Percentiles rank a stretch among this genome's conserved stretches.
Conservation (phyloP, 2,329 filamentous ascomycete genomes). For the Byssoonygena ceratinophila region DNA sequence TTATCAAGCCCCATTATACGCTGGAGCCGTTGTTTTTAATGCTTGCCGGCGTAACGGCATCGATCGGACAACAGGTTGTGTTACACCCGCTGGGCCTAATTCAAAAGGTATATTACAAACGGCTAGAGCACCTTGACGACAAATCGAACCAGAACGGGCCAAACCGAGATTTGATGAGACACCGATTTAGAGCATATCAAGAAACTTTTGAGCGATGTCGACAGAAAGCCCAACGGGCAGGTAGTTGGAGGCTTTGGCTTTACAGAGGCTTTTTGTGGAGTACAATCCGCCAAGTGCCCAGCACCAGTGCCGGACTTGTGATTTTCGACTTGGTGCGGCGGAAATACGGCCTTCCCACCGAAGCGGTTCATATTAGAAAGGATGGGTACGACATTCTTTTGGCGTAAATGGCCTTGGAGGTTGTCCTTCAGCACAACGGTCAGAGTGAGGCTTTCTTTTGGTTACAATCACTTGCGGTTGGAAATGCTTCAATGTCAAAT, state of each 20-base stretch:
- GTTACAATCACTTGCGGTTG: too few relatives aligned
- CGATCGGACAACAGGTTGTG: conserved; percentile 47
- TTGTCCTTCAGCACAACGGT: too few relatives aligned
- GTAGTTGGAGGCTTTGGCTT: conserved; percentile 48
- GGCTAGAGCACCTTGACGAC: conserved; percentile 50
- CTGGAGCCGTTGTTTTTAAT: conserved; percentile 53
- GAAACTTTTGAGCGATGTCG: conserved; percentile 49
- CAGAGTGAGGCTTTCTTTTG: background rate
- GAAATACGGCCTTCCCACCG: conserved; percentile 47
- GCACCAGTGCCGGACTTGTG: conserved; percentile 53
- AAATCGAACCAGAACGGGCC: conserved; percentile 37
- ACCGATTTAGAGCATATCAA: conserved; percentile 52
- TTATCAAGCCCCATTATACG: conserved; percentile 53
- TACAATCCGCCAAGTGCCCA: conserved; percentile 51
- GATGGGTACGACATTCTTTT: conserved; percentile 54
- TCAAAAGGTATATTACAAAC: conserved; percentile 50
- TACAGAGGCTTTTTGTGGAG: conserved; percentile 48
- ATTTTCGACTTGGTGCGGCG: conserved; percentile 54
- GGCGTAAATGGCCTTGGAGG: conserved; percentile 17
- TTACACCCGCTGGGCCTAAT: conserved; percentile 50
- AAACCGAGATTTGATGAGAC: conserved; percentile 36
- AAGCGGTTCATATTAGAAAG: conserved; percentile 45
- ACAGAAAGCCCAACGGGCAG: conserved; percentile 41
- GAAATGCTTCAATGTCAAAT: too few relatives aligned
- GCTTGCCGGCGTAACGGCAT: conserved; percentile 49